phyloP scores from a whole-genome alignment of 2,329 filamentous ascomycete species.

The Colletotrichum truncatum region DNA sequence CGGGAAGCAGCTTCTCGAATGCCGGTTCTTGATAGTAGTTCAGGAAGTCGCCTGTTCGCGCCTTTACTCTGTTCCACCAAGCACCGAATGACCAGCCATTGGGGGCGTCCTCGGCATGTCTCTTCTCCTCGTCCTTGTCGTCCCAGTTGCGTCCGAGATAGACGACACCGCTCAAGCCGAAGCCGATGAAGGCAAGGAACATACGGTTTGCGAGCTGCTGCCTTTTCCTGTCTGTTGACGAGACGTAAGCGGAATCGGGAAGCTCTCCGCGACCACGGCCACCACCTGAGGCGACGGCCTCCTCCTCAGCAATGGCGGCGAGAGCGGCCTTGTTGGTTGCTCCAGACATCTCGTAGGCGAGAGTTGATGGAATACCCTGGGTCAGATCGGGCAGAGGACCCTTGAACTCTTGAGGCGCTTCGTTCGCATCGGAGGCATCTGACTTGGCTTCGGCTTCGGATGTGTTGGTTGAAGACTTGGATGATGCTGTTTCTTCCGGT shows the following conservation, averaged over 20 bases:
- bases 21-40: conserved; percentile 97
- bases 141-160: conserved; percentile 94
- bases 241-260: conserved; percentile 85
- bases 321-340: conserved; percentile 37
- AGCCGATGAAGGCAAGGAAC: conserved; percentile 68
- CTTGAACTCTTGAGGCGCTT: conserved; percentile 16
- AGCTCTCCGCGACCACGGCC: conserved; percentile 69
- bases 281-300: conserved; percentile 55
- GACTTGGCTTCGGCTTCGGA: conserved; percentile 12
- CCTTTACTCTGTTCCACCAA: conserved; percentile 84
- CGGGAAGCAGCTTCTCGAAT: conserved; percentile 91
- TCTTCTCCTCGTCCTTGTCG: conserved; percentile 76
- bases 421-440: conserved; percentile 23
- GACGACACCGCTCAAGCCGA: conserved; percentile 65
- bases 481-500: conserved; percentile 2
- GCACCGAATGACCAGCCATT: conserved; percentile 79
- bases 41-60: conserved; percentile 78
- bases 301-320: conserved; percentile 31
- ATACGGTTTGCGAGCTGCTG: conserved; percentile 79
- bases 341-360: conserved; percentile 76
- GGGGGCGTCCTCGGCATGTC: conserved; percentile 73
- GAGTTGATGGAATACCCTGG: conserved; percentile 92
- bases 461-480: conserved; percentile 9
- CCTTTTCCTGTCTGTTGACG: conserved; percentile 86
- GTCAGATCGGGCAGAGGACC: conserved; percentile 88